These are phyloP conservation scores for Ambrosiella beaveri DNA, from an alignment of 2,329 filamentous ascomycete genomes.

Conservation along the genomic window DNA sequence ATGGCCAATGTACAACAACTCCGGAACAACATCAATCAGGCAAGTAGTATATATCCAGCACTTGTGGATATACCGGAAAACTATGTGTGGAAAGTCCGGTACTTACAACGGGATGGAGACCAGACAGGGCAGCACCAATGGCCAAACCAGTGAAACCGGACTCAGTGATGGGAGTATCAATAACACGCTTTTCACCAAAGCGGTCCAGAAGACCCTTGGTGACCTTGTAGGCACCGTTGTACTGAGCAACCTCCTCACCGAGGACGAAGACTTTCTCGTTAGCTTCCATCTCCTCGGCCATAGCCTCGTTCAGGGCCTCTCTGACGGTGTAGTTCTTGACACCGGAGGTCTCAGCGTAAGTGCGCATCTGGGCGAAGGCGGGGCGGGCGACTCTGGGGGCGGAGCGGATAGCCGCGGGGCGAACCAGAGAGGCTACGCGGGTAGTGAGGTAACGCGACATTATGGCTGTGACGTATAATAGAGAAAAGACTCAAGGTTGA, in stretches of 20 bases:
- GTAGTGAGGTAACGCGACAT: slow-evolving; percentile 13
- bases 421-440: slow-evolving; percentile 12
- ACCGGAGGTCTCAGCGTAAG: slow-evolving; percentile 40
- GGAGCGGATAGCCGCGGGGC: slow-evolving; percentile 9
- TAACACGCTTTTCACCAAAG: slow-evolving; percentile 93
- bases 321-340: slow-evolving; percentile 90
- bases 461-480: slow-evolving; percentile 1
- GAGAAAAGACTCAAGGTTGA: slow-evolving; percentile 1
- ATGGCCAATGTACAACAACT: no score
- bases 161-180: slow-evolving; percentile 97
- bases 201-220: slow-evolving; percentile 94
- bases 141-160: slow-evolving; percentile 88
- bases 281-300: slow-evolving; percentile 88
- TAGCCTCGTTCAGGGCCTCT: slow-evolving; percentile 93
- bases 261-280: slow-evolving; percentile 93
- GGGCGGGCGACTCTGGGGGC: slow-evolving; percentile 11
- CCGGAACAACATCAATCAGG: no score
- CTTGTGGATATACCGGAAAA: background rate
- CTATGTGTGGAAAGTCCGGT: background rate
- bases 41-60: background rate
- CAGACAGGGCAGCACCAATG: slow-evolving; percentile 84
- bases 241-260: slow-evolving; percentile 97
- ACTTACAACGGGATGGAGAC: slow-evolving; percentile 82
- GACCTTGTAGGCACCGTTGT: slow-evolving; percentile 99
- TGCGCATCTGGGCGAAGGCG: slow-evolving; percentile 27